Base-by-base conservation (phyloP, 2,329 filamentous ascomycete genomes). In the Colletotrichum sublineola region DNA sequence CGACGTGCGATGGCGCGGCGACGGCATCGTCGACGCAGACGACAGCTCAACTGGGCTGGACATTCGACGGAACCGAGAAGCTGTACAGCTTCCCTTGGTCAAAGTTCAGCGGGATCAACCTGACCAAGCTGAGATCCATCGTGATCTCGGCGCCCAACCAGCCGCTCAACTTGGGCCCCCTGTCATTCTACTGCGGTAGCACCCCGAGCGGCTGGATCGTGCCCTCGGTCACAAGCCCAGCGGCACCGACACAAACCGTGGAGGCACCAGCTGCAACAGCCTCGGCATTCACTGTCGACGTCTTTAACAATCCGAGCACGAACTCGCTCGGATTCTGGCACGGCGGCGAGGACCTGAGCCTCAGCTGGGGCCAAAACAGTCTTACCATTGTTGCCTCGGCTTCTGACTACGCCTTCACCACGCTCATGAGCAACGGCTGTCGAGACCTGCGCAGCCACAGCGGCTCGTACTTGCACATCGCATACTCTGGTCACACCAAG, bases 271-370 rank as follows among this genome's bases (percentile, higher is more conserved):
- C 80, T 15, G 84, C 86, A 61, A 84, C 85, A 29, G 85, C 85
- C 36, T 82, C 85, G 20, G 80, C 82, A 15, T 82, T 90, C 40
- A 82, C 92, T 0, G 88, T 93, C 68, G 91, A 93, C 80, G 85
- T 84, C 4, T 93, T 93, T 74, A 80, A 80, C 46, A 84, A 84
- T 74, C 68, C 80, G 3, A 81, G 84, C 73, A 84, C 80, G 36
- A 93, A 93, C 76, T 85, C 88, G 24, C 84, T 93, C 2, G 88
- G 87, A 3, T 86, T 89, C 79, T 93, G 90, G 87, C 91, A 93
- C 78, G 91, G 91, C 12, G 84, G 84, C n/a, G 90, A 91, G 58
- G 90, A 92, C 20, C 86, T 91, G 77, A 82, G 80, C 6, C 79
- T 88, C 33, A 86, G 85, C 15, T 88, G 88, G 75, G 82, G 83